Percentiles rank a stretch among this genome's conserved stretches.
phyloP scores from a whole-genome alignment of 768 basidiomycete genomes.

The Trametes meyenii region DNA sequence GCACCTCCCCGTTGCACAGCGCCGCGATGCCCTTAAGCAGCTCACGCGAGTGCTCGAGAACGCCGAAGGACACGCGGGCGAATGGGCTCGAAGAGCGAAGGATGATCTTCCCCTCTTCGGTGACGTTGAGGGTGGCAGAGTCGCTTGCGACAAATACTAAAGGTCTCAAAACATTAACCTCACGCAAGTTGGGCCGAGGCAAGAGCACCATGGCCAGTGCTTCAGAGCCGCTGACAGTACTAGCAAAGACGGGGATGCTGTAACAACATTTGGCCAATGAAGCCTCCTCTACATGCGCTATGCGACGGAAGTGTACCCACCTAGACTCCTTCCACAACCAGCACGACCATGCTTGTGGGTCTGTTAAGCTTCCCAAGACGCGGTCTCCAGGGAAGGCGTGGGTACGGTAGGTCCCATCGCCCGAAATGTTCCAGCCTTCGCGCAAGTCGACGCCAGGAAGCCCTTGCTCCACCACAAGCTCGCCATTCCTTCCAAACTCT shows the following conservation, averaged over 20 bases:
- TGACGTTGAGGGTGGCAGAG: constrained; percentile 17
- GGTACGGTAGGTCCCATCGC: constrained; percentile 14
- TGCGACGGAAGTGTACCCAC: constrained; percentile 14
- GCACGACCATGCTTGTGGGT: constrained; percentile 22
- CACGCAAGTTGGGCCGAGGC: constrained; percentile 15
- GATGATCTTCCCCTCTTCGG: constrained; percentile 13
- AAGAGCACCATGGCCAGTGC: constrained; percentile 15
- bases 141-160: constrained; percentile 21
- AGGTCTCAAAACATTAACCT: constrained; percentile 15
- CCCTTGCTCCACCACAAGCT: constrained; percentile 25
- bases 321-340: constrained; percentile 24
- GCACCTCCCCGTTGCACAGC: neutral
- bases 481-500: constrained; percentile 28
- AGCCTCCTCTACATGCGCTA: neutral
- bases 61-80: constrained; percentile 8
- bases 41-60: constrained; percentile 13
- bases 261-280: neutral
- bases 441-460: constrained; percentile 22
- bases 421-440: constrained; percentile 22
- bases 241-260: constrained; percentile 2
- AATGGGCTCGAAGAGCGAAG: constrained; percentile 1
- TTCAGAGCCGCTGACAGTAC: neutral
- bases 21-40: constrained; percentile 6
- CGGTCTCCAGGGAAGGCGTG: constrained; percentile 5
- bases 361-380: constrained; percentile 20